phyloP scores from a whole-genome alignment of 352 stramenopile species.

The Phytopythium oedochilum region DNA sequence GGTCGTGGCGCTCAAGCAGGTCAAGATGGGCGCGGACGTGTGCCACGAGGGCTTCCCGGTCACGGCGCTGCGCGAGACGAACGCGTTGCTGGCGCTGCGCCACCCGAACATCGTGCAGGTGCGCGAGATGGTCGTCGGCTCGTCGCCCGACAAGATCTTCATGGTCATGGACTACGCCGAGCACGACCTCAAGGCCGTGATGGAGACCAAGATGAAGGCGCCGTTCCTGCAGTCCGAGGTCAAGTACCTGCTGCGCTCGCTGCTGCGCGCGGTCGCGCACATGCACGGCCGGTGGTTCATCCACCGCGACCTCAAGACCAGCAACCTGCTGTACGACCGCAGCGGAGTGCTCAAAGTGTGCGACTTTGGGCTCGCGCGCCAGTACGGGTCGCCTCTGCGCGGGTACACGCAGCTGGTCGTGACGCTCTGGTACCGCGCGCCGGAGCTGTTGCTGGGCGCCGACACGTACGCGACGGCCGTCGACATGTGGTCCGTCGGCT shows the following conservation, averaged over 20 bases:
- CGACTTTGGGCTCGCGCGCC: slow-evolving; percentile 83
- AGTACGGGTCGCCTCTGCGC: slow-evolving; percentile 73
- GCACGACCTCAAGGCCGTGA: slow-evolving; percentile 83
- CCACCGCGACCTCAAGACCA: slow-evolving; percentile 98
- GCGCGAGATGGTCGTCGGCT: slow-evolving; percentile 87
- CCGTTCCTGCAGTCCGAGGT: slow-evolving; percentile 88
- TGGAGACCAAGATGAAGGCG: slow-evolving; percentile 80
- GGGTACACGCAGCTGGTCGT: slow-evolving; percentile 91
- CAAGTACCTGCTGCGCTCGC: slow-evolving; percentile 92
- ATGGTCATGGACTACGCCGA: slow-evolving; percentile 91
- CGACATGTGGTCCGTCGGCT: slow-evolving; percentile 97
- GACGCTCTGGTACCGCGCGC: slow-evolving; percentile 94
- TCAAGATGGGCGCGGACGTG: slow-evolving; percentile 74
- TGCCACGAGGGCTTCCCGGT: slow-evolving; percentile 83
- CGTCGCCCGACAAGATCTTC: slow-evolving; percentile 85
- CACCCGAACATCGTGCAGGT: slow-evolving; percentile 88
- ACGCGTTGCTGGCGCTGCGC: slow-evolving; percentile 73
- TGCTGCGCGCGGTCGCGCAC: slow-evolving; percentile 84
- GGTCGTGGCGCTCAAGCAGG: slow-evolving; percentile 93
- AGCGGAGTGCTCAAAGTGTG: slow-evolving; percentile 74
- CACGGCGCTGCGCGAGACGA: slow-evolving; percentile 83
- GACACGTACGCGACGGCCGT: slow-evolving; percentile 92
- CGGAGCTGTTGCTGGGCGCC: slow-evolving; percentile 92
- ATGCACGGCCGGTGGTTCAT: slow-evolving; percentile 94
- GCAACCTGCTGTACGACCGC: slow-evolving; percentile 94